Evolutionary conservation across 1,284 basidiomycete species (phyloP).

Genomic region (Cutaneotrichosporon spelunceum): DNA sequence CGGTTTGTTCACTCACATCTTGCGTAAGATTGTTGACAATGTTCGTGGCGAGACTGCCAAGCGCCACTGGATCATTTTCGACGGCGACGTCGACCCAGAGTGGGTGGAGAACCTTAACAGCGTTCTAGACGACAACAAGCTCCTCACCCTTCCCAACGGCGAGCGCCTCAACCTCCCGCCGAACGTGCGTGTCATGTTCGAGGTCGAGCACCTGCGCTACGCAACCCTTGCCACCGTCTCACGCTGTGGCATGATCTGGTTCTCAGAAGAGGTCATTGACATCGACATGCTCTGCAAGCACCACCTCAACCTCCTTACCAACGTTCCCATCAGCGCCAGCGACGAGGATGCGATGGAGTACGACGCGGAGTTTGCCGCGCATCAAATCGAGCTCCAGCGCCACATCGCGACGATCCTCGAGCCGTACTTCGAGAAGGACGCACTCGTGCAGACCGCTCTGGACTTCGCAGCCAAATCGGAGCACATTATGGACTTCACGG

Average conservation of each 20-base stretch:
- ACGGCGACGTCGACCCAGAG: conserved; percentile 99
- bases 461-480: conserved; percentile 75
- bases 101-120: conserved; percentile 99
- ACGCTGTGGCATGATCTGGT: conserved; percentile 99
- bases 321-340: conserved; percentile 79
- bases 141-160: conserved; percentile 94
- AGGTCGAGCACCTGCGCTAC: conserved; percentile 96
- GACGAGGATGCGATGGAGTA: conserved; percentile 74
- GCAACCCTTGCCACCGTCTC: conserved; percentile 98
- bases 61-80: conserved; percentile 99
- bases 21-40: conserved; percentile 97
- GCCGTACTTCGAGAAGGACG: conserved; percentile 76
- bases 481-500: conserved; percentile 99
- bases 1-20: conserved; percentile 94
- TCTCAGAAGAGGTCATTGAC: conserved; percentile 92
- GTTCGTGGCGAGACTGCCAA: conserved; percentile 96
- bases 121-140: conserved; percentile 98
- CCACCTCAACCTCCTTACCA: conserved; percentile 75
- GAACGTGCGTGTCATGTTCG: conserved; percentile 99
- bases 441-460: conserved; percentile 75
- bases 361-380: conserved; percentile 50
- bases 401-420: conserved; percentile 73
- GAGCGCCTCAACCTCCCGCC: conserved; percentile 95
- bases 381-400: conserved; percentile 68
- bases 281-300: conserved; percentile 87